phyloP scores from a whole-genome alignment of 306 rosid species.

The Mimosa pudica region DNA sequence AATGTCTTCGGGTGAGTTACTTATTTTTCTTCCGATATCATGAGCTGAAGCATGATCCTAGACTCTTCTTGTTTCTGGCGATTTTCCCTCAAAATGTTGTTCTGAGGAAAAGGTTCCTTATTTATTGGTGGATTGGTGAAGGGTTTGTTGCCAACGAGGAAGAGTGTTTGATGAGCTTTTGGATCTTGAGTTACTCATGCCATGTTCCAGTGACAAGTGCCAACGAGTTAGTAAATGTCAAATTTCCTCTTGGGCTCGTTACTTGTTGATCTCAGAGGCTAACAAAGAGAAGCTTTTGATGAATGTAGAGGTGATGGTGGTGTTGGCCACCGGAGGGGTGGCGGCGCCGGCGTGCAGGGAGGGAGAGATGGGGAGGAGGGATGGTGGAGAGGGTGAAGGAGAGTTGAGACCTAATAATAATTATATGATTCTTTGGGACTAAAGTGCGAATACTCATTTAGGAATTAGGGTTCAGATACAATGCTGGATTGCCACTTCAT shows the following conservation, averaged over 20 bases:
- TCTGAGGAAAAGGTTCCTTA: conserved; percentile 42
- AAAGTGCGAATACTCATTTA: too few species aligned
- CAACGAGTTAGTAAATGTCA: neutral
- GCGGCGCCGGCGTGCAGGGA: too few species aligned
- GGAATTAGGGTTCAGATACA: too few species aligned
- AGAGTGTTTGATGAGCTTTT: conserved; percentile 13
- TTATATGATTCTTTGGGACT: too few species aligned
- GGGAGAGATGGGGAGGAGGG: too few species aligned
- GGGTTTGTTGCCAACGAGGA: conserved; percentile 25
- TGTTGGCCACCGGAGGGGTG: too few species aligned
- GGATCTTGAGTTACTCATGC: conserved; percentile 6
- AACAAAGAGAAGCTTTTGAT: neutral
- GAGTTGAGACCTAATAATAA: too few species aligned
- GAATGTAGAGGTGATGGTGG: too few species aligned
- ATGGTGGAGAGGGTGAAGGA: too few species aligned
- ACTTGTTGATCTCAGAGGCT: conserved; percentile 1
- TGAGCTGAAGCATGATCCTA: conserved; percentile 8
- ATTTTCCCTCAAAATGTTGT: conserved; percentile 46
- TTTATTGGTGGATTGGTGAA: conserved; percentile 64
- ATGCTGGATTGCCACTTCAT: too few species aligned
- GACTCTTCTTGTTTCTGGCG: conserved; percentile 44
- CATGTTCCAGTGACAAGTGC: neutral
- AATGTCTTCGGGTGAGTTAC: conserved; percentile 35
- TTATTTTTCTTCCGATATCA: neutral
- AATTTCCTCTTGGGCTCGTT: conserved; percentile 39